These are phyloP conservation scores for Boletus albobrunnescens DNA, from an alignment of 1,284 basidiomycete species.

Conservation along the genomic window DNA sequence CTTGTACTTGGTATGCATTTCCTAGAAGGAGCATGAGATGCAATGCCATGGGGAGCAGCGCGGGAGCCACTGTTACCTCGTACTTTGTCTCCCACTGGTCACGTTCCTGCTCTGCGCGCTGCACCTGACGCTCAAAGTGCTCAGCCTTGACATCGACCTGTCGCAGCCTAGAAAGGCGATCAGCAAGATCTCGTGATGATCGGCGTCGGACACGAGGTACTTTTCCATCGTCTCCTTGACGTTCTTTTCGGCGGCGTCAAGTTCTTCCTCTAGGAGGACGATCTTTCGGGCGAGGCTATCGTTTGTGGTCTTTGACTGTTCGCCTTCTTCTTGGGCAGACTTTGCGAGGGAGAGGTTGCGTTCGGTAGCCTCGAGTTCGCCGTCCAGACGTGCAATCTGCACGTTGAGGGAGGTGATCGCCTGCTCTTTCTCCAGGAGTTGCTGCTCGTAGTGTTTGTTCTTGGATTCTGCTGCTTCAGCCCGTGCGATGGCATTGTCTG, in stretches of 20 bases:
- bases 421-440: constrained; percentile 82
- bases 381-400: constrained; percentile 69
- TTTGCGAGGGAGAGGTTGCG: constrained; percentile 72
- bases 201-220: constrained; percentile 48
- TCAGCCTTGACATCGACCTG: constrained; percentile 99
- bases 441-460: constrained; percentile 82
- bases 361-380: constrained; percentile 77
- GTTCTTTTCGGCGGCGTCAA: constrained; percentile 95
- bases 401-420: constrained; percentile 82
- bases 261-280: constrained; percentile 89
- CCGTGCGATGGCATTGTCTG: constrained; percentile 74
- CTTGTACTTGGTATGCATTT: constrained; percentile 71
- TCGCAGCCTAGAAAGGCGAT: constrained; percentile 63
- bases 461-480: constrained; percentile 84
- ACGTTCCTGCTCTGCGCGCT: constrained; percentile 86
- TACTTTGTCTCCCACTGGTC: constrained; percentile 94
- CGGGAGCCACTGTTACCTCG: constrained; percentile 57
- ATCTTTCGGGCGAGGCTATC: constrained; percentile 86
- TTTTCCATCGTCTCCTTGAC: constrained; percentile 96
- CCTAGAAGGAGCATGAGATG: constrained; percentile 44
- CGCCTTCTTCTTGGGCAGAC: constrained; percentile 65
- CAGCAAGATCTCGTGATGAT: constrained; percentile 17
- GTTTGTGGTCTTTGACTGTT: constrained; percentile 68
- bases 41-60: constrained; percentile 2
- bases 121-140: constrained; percentile 93